phyloP scores from a whole-genome alignment of 768 basidiomycete species.

The Glaciozyma martinii region DNA sequence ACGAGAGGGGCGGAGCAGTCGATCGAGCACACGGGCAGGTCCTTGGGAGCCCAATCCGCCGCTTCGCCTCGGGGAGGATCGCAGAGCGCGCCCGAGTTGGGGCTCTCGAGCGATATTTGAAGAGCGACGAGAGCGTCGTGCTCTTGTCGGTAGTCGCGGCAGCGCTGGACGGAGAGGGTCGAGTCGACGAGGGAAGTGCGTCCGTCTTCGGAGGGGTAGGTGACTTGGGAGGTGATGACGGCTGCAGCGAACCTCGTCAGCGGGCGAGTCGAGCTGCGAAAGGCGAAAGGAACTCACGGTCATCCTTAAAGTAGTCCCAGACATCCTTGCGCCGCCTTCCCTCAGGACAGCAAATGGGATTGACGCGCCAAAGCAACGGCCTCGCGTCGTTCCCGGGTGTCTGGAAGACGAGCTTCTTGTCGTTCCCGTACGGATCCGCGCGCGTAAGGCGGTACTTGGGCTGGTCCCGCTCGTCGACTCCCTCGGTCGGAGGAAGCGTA shows the following conservation, averaged over 20 bases:
- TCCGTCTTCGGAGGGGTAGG: conserved; percentile 32
- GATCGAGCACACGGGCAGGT: conserved; percentile 27
- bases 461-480: conserved; percentile 28
- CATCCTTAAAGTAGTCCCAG: conserved; percentile 32
- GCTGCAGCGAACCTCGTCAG: conserved; percentile 7
- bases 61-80: conserved; percentile 22
- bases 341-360: conserved; percentile 31
- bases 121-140: conserved; percentile 29
- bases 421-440: conserved; percentile 11
- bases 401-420: conserved; percentile 25
- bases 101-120: conserved; percentile 4
- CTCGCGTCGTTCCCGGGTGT: conserved; percentile 28
- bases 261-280: neutral
- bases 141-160: conserved; percentile 26
- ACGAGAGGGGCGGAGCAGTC: conserved; percentile 33
- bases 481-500: conserved; percentile 30
- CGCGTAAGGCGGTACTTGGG: conserved; percentile 28
- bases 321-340: conserved; percentile 19
- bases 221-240: conserved; percentile 33
- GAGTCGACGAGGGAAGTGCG: conserved; percentile 29
- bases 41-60: conserved; percentile 23
- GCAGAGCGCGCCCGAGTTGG: conserved; percentile 10
- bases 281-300: conserved; percentile 21
- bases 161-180: conserved; percentile 28
- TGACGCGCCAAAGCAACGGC: conserved; percentile 32